phyloP scores from a whole-genome alignment of 805 yeast genomes.

The Cyberlindnera xishuangbannaensis region DNA sequence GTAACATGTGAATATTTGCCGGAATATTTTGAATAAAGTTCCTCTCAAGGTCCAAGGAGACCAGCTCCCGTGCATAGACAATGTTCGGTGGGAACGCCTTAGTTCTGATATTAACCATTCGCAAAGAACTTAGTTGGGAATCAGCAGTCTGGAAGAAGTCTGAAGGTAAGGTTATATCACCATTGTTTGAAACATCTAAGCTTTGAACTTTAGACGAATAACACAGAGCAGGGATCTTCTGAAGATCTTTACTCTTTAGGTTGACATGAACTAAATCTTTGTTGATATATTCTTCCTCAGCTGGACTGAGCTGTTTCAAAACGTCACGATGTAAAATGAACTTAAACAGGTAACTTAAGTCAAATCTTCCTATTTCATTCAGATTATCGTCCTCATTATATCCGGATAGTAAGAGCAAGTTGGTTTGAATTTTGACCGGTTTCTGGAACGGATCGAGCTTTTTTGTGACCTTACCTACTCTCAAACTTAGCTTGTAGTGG shows the following conservation, averaged over 20 bases:
- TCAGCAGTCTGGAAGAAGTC: slow-evolving; percentile 81
- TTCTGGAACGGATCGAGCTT: slow-evolving; percentile 65
- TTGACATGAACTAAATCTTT: slow-evolving; percentile 69
- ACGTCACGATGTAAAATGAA: slow-evolving; percentile 65
- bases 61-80: slow-evolving; percentile 60
- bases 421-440: slow-evolving; percentile 74
- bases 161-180: slow-evolving; percentile 74
- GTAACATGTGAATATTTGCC: slow-evolving; percentile 45
- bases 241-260: slow-evolving; percentile 65
- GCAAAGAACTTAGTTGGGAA: slow-evolving; percentile 57
- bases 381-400: slow-evolving; percentile 72
- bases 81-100: slow-evolving; percentile 70
- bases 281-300: slow-evolving; percentile 61
- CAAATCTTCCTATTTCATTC: slow-evolving; percentile 77
- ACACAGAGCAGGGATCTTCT: slow-evolving; percentile 78
- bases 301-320: slow-evolving; percentile 55
- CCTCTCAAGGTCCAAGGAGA: slow-evolving; percentile 66
- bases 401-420: slow-evolving; percentile 68
- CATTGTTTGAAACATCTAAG: slow-evolving; percentile 80
- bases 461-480: slow-evolving; percentile 72
- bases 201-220: slow-evolving; percentile 78
- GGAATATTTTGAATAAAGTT: slow-evolving; percentile 69
- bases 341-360: slow-evolving; percentile 74
- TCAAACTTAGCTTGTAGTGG: slow-evolving; percentile 69
- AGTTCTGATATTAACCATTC: slow-evolving; percentile 68